phyloP scores from a whole-genome alignment of 371 early-diverging fungal genomes.

The Actinomucor elegans region DNA sequence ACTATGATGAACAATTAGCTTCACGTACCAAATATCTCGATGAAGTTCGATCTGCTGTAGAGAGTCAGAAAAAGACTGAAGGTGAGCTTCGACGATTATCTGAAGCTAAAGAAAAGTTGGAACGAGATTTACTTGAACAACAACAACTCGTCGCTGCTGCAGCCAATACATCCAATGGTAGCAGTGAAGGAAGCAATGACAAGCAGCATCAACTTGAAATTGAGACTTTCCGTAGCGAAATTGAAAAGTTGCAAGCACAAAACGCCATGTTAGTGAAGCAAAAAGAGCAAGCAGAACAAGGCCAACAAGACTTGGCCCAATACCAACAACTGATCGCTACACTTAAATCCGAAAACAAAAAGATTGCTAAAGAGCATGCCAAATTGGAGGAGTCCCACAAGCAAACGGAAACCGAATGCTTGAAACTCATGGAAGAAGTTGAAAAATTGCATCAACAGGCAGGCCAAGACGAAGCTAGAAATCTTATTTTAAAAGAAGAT shows the following conservation, averaged over 20 bases:
- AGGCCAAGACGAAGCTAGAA: conserved; percentile 13
- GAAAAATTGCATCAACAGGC: conserved; percentile 68
- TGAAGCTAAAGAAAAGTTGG: conserved; percentile 46
- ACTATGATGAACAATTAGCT: conserved; percentile 36
- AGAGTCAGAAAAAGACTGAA: conserved; percentile 48
- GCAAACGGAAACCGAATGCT: conserved; percentile 68
- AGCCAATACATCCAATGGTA: conserved; percentile 19
- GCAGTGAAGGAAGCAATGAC: conserved; percentile 20
- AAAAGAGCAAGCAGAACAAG: conserved; percentile 50
- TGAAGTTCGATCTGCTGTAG: conserved; percentile 38
- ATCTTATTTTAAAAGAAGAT: conserved; percentile 3
- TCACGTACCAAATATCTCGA: conserved; percentile 39
- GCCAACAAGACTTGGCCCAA: conserved; percentile 32
- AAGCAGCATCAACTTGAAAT: conserved; percentile 33
- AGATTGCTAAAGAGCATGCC: conserved; percentile 49
- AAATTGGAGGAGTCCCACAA: conserved; percentile 63
- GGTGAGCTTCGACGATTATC: conserved; percentile 39
- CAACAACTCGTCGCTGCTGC: too few relatives aligned
- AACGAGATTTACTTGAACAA: conserved; percentile 33
- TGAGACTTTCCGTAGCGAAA: conserved; percentile 35
- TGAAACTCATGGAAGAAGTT: conserved; percentile 76
- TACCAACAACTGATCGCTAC: conserved; percentile 18
- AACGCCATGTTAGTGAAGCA: conserved; percentile 44
- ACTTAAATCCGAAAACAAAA: conserved; percentile 57
- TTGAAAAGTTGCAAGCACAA: conserved; percentile 36